Evolutionary conservation across 2,329 filamentous ascomycete species (phyloP), one percentile per base, ranked within the genome.

Genomic region (Rosellinia necatrix): DNA sequence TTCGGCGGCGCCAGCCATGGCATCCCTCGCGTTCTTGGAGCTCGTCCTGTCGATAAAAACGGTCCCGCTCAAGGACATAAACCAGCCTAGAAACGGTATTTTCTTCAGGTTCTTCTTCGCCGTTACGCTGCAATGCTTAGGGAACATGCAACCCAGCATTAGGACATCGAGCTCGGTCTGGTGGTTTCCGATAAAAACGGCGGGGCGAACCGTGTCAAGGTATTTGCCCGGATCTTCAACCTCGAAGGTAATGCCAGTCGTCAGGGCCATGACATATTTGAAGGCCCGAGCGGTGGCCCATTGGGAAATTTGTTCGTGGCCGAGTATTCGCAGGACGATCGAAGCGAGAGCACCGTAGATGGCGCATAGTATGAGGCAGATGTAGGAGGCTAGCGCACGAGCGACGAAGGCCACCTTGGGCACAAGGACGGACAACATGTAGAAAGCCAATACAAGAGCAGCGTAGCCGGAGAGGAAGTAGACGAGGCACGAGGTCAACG

Each of bases 41-140:
- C 96, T 96, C 67, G 86, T 85, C 70, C 94, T 90, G 74, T 99
- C 91, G 77, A 99, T 96, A 76, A 97, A 99, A 69, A 99, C 88
- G 64, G 91, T 90, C 62, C 92, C 92, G 63, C 87, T 92, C 56
- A 97, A 81, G 44, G 84, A 74, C 87, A 91, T 99, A 78, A 96
- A 99, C 92, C 91, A 96, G 58, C 94, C 94, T 52, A 99, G 79
- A 72, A 99, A 85, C 1, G 94, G 94, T 30, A 89, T 77, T 60
- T 81, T 85, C 72, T 88, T 89, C 69, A 99, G 78, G 52, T 85
- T 89, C 68, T 87, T 87, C 82, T 99, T 99, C 42, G 93, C 92
- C 21, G 93, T 97, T 57, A 99, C 89, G 68, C 87, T 92, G 79
- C 90, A 96, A 80, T 96, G 92, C 68, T 85, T 87, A 43, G 94